Evolutionary conservation across 805 yeast species (phyloP).

Genomic region (Cyberlindnera euphorbiae): DNA sequence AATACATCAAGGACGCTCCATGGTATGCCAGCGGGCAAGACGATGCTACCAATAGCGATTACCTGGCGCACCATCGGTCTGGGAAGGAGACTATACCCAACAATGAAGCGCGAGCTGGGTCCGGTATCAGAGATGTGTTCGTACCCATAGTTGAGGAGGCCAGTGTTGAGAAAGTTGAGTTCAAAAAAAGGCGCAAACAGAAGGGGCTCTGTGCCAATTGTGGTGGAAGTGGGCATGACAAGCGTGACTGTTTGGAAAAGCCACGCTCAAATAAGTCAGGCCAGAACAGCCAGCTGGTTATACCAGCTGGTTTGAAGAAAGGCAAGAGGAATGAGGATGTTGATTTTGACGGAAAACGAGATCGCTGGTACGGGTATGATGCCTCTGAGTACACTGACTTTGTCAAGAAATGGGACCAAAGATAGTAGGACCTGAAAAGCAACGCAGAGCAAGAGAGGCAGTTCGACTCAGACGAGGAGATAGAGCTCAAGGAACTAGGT

Average conservation of each 20-base stretch:
- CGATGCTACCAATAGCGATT: constrained; percentile 35
- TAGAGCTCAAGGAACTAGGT: constrained; percentile 39
- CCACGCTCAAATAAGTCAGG: constrained; percentile 37
- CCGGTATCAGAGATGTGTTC: constrained; percentile 49
- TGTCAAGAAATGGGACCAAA: constrained; percentile 40
- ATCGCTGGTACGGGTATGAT: constrained; percentile 61
- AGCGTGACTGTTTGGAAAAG: constrained; percentile 53
- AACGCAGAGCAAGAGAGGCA: constrained; percentile 6
- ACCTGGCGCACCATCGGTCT: constrained; percentile 53
- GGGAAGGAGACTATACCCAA: constrained; percentile 28
- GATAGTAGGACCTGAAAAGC: constrained; percentile 15
- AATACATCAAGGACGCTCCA: constrained; percentile 35
- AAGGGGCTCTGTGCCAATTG: constrained; percentile 52
- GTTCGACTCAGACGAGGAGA: constrained; percentile 39
- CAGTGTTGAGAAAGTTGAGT: not conserved
- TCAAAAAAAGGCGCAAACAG: constrained; percentile 15
- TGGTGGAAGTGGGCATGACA: constrained; percentile 44
- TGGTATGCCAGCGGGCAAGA: constrained; percentile 31
- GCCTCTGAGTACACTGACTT: constrained; percentile 54
- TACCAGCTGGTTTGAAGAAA: constrained; percentile 2
- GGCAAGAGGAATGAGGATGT: constrained; percentile 23
- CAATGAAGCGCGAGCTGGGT: constrained; percentile 49
- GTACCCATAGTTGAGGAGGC: constrained; percentile 16
- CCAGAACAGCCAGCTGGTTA: constrained; percentile 2
- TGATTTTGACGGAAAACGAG: constrained; percentile 28